These are phyloP conservation scores for Lenwebbia sp. DNA, from an alignment of 345 rosid species.

Conservation along the genomic window DNA sequence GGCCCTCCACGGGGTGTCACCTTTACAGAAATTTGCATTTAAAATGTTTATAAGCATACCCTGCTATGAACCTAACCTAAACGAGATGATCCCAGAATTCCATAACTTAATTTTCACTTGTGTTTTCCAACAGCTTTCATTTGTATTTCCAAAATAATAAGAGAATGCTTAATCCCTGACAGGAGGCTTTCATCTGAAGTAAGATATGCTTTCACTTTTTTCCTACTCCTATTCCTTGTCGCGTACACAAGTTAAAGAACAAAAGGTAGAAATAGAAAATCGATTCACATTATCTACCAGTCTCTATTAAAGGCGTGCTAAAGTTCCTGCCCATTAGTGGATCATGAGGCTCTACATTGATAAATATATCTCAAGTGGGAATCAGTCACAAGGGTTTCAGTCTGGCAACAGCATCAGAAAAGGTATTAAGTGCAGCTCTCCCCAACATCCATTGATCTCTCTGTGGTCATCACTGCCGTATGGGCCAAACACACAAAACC, in stretches of 20 bases:
- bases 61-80: background rate
- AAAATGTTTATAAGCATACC: background rate
- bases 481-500: background rate
- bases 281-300: background rate
- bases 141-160: background rate
- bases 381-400: background rate
- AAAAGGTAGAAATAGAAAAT: background rate
- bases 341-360: background rate
- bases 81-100: background rate
- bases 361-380: background rate
- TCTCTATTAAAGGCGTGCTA: background rate
- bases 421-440: background rate
- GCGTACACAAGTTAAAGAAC: background rate
- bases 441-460: background rate
- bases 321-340: background rate
- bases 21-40: background rate
- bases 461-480: background rate
- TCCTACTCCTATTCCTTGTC: background rate
- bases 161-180: background rate
- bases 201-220: background rate
- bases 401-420: background rate
- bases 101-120: background rate
- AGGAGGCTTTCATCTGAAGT: background rate
- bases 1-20: background rate
- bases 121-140: background rate